Evolutionary conservation across 805 yeast genomes (phyloP).

Genomic region (Saturnispora quitensis): DNA sequence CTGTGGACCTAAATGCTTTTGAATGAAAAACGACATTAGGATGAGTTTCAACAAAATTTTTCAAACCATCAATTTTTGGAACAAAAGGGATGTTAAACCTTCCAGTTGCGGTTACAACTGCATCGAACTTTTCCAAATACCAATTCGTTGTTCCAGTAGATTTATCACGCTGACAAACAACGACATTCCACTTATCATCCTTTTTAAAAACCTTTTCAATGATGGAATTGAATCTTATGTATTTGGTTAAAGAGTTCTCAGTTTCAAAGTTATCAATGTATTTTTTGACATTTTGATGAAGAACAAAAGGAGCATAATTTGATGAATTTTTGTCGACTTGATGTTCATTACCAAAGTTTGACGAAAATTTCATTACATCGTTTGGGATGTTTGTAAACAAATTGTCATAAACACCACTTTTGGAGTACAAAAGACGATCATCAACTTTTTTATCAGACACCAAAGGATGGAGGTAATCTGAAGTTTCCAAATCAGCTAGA

Average conservation of each 20-base stretch:
- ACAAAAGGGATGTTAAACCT: conserved; percentile 33
- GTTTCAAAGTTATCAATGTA: conserved; percentile 20
- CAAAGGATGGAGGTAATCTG: neutral
- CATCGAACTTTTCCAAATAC: conserved; percentile 36
- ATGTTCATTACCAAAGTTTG: conserved; percentile 20
- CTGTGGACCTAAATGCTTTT: conserved; percentile 24
- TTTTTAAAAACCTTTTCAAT: conserved; percentile 24
- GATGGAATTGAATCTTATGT: conserved; percentile 28
- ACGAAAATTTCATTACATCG: conserved; percentile 31
- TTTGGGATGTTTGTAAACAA: conserved; percentile 36
- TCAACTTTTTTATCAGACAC: neutral
- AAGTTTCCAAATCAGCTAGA: neutral
- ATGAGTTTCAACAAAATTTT: conserved; percentile 23
- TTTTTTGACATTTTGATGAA: conserved; percentile 14
- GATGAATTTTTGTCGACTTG: conserved; percentile 5
- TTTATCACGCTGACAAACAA: conserved; percentile 14
- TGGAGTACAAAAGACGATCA: conserved; percentile 10
- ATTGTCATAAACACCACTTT: conserved; percentile 23
- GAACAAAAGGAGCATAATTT: conserved; percentile 16
- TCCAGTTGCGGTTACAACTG: conserved; percentile 33
- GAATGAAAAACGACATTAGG: conserved; percentile 24
- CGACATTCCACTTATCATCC: conserved; percentile 29
- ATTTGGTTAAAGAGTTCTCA: conserved; percentile 20
- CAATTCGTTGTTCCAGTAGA: conserved; percentile 23
- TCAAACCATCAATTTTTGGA: conserved; percentile 30